phyloP scores from a whole-genome alignment of 768 basidiomycete genomes.

The Arthromyces matolae region DNA sequence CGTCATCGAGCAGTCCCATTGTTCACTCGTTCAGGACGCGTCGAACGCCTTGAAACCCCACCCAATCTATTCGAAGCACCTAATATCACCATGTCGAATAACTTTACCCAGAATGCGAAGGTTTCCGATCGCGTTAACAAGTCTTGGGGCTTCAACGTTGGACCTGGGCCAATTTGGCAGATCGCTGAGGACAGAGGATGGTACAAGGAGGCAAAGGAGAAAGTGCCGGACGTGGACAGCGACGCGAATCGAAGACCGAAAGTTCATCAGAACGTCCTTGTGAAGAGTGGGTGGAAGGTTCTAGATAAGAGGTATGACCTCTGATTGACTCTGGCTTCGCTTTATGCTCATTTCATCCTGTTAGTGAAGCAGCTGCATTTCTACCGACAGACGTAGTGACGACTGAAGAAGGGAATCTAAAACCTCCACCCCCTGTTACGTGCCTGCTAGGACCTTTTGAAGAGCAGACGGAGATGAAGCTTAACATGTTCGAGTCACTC shows the following conservation, averaged over 20 bases:
- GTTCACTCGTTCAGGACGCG: constrained; percentile 44
- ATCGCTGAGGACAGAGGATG: constrained; percentile 73
- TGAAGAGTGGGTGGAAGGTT: constrained; percentile 43
- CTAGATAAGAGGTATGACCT: constrained; percentile 49
- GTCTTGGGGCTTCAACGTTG: constrained; percentile 71
- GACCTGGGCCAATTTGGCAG: constrained; percentile 77
- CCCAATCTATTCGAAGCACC: constrained; percentile 50
- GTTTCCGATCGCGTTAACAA: constrained; percentile 60
- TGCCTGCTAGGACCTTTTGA: constrained; percentile 69
- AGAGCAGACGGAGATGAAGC: constrained; percentile 43
- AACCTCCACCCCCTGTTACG: constrained; percentile 49
- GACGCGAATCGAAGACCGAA: constrained; percentile 56
- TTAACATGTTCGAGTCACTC: constrained; percentile 54
- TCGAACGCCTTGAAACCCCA: constrained; percentile 53
- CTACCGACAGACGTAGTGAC: constrained; percentile 51
- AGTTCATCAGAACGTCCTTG: constrained; percentile 45
- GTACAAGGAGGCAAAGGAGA: constrained; percentile 58
- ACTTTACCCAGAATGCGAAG: constrained; percentile 45
- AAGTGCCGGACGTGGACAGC: constrained; percentile 30
- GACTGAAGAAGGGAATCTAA: constrained; percentile 48
- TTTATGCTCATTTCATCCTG: background rate
- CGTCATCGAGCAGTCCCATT: constrained; percentile 66
- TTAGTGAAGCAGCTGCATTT: constrained; percentile 55
- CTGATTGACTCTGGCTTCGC: constrained; percentile 12
- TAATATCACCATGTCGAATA: constrained; percentile 46